A percentile compares a stretch with the other conserved stretches of the same genome.
Evolutionary conservation across 179 eudicot genomes (phyloP).

Genomic region (Actinidia arguta): DNA sequence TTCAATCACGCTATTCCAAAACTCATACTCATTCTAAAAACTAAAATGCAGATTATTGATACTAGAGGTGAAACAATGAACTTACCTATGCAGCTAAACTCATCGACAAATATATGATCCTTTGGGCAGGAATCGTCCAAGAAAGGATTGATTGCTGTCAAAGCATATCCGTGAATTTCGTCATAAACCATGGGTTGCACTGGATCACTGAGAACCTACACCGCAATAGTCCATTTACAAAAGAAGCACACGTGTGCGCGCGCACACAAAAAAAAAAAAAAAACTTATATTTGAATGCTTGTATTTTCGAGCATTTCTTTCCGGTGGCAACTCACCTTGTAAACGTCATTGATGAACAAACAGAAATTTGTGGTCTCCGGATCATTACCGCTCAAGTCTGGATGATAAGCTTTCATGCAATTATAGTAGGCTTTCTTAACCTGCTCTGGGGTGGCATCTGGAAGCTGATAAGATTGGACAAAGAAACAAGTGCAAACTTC

Average conservation of each 20-base stretch:
- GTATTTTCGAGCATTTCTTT: not conserved
- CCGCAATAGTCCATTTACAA: conserved; percentile 11
- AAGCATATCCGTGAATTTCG: conserved; percentile 92
- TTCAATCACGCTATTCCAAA: not conserved
- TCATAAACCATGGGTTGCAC: conserved; percentile 94
- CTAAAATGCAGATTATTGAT: not conserved
- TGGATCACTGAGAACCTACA: conserved; percentile 93
- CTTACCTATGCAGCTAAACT: conserved; percentile 97
- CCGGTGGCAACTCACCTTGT: conserved; percentile 54
- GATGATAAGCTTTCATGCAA: conserved; percentile 99
- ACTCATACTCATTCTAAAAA: not conserved
- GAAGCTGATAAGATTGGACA: conserved; percentile 47
- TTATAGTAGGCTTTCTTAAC: conserved; percentile 92
- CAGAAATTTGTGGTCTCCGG: conserved; percentile 90
- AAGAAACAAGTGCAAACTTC: not conserved
- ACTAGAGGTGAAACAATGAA: not conserved
- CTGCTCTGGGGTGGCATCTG: conserved; percentile 95
- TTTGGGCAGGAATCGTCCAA: conserved; percentile 70
- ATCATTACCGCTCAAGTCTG: conserved; percentile 92
- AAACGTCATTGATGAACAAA: conserved; percentile 93
- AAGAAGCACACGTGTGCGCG: not conserved
- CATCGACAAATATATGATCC: conserved; percentile 95
- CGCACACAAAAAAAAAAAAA: too few species aligned
- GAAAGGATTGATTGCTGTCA: conserved; percentile 91
- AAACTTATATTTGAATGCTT: not conserved